These are phyloP conservation scores for Artemisia tridentata DNA, from an alignment of 129 eudicot genomes.

Conservation along the genomic window DNA sequence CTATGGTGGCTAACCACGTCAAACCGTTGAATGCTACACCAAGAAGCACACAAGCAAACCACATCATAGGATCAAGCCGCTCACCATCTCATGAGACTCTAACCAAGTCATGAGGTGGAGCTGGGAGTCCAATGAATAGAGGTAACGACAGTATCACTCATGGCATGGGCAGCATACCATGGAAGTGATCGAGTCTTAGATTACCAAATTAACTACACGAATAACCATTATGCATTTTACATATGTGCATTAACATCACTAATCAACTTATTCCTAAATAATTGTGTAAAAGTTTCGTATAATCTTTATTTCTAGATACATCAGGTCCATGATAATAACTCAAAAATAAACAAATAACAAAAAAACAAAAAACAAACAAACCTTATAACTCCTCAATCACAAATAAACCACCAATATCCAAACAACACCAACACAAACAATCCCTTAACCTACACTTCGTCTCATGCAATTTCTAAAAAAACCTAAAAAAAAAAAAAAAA, in stretches of 20 bases:
- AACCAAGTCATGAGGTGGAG: slow-evolving; percentile 80
- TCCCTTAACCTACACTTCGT: too few species aligned
- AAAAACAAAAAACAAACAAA: too few species aligned
- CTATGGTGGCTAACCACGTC: slow-evolving; percentile 35
- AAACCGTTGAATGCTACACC: slow-evolving; percentile 47
- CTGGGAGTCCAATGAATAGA: slow-evolving; percentile 66
- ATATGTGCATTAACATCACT: neutral
- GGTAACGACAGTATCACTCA: slow-evolving; percentile 48
- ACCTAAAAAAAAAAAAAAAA: too few species aligned
- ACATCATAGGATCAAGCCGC: slow-evolving; percentile 52
- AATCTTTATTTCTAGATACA: neutral
- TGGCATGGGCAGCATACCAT: slow-evolving; percentile 72
- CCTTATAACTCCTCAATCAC: too few species aligned
- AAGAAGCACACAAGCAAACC: slow-evolving; percentile 36
- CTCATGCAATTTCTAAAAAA: too few species aligned
- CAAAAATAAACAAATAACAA: too few species aligned
- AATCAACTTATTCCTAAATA: too few species aligned
- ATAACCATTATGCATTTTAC: neutral
- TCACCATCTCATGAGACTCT: slow-evolving; percentile 79
- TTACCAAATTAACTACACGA: neutral
- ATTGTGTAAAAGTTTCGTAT: neutral
- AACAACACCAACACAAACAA: too few species aligned
- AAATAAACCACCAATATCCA: too few species aligned
- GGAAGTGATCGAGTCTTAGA: slow-evolving; percentile 48
- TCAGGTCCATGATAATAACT: too few species aligned